Conservation (phyloP, 2,329 filamentous ascomycete species). For the Apiospora phragmitis region DNA sequence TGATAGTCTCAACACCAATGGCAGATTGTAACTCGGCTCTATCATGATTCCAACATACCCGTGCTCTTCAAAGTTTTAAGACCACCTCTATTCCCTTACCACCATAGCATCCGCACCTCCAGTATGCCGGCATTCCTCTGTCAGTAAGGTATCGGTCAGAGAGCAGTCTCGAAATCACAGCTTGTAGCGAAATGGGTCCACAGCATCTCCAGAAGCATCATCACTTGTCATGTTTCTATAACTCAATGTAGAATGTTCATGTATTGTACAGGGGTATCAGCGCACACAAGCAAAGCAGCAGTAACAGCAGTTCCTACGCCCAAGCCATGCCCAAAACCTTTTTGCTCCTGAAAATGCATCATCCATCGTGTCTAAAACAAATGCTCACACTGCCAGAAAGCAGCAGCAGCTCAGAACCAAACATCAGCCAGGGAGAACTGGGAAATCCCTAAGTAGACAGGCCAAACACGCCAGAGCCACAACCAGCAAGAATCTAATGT, state of each 20-base stretch:
- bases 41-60: too few species aligned
- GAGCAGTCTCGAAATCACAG: background rate
- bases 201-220: background rate
- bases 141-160: too few species aligned
- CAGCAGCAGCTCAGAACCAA: too few species aligned
- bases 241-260: background rate
- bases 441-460: background rate
- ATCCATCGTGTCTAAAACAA: background rate
- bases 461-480: background rate
- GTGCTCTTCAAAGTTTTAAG: too few species aligned
- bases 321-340: background rate
- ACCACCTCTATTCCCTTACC: too few species aligned
- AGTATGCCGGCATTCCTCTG: background rate
- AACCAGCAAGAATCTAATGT: background rate
- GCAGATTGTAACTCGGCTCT: too few species aligned
- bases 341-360: background rate
- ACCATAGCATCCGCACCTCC: too few species aligned
- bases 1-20: too few species aligned
- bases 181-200: too few species aligned
- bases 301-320: background rate
- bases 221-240: background rate
- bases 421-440: too few species aligned
- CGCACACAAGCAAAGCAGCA: background rate
- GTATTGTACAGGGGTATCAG: conserved; percentile 2
- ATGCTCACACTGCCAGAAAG: background rate